Percentiles rank a stretch among this genome's conserved stretches.
These are phyloP conservation scores for Sphagnum fallax DNA, from an alignment of 228 moss, liverwort and hornwort species.

Conservation along the genomic window DNA sequence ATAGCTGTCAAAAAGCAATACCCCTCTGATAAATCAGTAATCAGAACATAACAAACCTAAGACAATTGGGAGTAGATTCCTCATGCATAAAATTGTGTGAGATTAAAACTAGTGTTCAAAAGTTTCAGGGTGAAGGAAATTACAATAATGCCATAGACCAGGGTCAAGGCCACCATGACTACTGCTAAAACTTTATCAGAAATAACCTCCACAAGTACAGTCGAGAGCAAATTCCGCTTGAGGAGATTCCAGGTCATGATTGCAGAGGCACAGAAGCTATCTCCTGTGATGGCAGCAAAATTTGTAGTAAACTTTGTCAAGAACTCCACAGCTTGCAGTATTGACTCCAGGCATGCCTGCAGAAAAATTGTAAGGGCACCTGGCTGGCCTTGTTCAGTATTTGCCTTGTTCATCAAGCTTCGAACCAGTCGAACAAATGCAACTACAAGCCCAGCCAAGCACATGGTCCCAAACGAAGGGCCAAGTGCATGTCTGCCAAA, in stretches of 20 bases:
- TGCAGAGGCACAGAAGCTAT: slow-evolving; percentile 69
- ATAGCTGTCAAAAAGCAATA: slow-evolving; percentile 33
- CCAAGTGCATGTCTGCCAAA: slow-evolving; percentile 63
- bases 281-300: slow-evolving; percentile 87
- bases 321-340: slow-evolving; percentile 69
- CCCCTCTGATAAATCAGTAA: background rate
- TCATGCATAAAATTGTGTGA: too few relatives aligned
- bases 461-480: slow-evolving; percentile 83
- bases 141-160: slow-evolving; percentile 64
- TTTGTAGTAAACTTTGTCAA: slow-evolving; percentile 89
- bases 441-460: slow-evolving; percentile 68
- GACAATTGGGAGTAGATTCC: too few relatives aligned
- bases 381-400: slow-evolving; percentile 25
- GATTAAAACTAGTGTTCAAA: too few relatives aligned
- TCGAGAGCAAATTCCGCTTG: slow-evolving; percentile 66
- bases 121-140: slow-evolving; percentile 1
- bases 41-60: too few relatives aligned
- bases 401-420: slow-evolving; percentile 47
- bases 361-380: slow-evolving; percentile 45
- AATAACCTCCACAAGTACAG: slow-evolving; percentile 71
- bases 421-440: slow-evolving; percentile 61
- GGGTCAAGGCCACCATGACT: slow-evolving; percentile 43
- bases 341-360: slow-evolving; percentile 64
- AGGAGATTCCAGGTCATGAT: slow-evolving; percentile 64
- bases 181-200: slow-evolving; percentile 62